Conservation (phyloP, 176 grass and related monocot species). For the Canna indica region DNA sequence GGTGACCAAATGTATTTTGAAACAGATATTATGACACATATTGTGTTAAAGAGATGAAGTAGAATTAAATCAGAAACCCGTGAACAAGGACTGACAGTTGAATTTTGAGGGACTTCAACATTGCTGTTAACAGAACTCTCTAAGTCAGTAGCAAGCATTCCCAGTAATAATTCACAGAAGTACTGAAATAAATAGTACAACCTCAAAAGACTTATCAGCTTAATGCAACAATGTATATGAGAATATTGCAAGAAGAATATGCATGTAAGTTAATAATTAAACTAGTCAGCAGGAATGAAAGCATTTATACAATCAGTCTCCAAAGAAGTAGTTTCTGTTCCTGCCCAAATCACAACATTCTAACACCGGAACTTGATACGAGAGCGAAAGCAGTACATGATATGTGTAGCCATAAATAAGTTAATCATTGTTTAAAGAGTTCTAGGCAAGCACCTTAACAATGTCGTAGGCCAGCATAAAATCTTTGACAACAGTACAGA, state of each 20-base stretch:
- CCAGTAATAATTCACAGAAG: neutral
- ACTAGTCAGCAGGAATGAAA: neutral
- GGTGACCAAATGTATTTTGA: neutral
- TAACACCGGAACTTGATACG: neutral
- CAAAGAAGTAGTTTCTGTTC: neutral
- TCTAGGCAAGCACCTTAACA: slow-evolving; percentile 32
- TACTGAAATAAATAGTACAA: neutral
- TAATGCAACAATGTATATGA: neutral
- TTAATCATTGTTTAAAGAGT: neutral
- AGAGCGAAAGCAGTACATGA: neutral
- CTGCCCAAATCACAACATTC: neutral
- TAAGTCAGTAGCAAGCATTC: neutral
- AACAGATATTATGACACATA: neutral
- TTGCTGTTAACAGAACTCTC: neutral
- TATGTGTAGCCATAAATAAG: neutral
- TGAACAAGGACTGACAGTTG: neutral
- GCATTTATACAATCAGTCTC: neutral
- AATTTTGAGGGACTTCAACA: neutral
- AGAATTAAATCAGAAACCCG: neutral
- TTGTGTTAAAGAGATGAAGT: neutral
- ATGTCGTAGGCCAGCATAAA: slow-evolving; percentile 63
- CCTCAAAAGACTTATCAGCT: neutral
- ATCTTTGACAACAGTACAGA: slow-evolving; percentile 58
- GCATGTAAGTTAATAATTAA: neutral
- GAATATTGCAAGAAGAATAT: too few relatives aligned